Evolutionary conservation across 148 eudicot genomes (phyloP).

Genomic region (Salicornia ramosissima): DNA sequence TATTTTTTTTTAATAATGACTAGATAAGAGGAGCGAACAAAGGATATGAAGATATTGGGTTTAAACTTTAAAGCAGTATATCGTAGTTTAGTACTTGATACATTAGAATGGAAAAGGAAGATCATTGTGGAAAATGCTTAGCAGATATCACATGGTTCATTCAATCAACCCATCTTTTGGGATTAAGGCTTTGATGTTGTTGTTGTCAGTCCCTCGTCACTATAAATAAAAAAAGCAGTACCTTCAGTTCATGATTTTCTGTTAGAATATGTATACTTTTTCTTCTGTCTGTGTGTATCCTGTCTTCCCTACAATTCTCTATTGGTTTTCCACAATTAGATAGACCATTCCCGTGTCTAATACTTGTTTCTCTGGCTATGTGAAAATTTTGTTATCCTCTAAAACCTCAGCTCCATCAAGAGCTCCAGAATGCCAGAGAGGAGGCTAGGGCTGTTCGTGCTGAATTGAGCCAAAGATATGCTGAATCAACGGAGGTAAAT

Average conservation of each 20-base stretch:
- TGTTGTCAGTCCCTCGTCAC: no score
- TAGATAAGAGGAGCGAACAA: no score
- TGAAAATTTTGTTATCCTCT: not conserved
- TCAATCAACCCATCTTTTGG: no score
- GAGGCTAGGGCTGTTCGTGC: slow-evolving; percentile 53
- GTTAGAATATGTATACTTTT: not conserved
- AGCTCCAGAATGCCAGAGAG: slow-evolving; percentile 53
- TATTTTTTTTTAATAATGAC: no score
- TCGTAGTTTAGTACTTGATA: no score
- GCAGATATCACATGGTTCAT: no score
- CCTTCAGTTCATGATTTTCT: not conserved
- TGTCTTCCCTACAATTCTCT: not conserved
- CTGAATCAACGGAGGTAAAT: slow-evolving; percentile 32
- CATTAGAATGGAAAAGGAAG: no score
- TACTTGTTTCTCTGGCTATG: not conserved
- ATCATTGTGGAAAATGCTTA: no score
- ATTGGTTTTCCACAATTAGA: not conserved
- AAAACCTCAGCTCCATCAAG: slow-evolving; percentile 45
- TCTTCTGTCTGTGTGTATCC: not conserved
- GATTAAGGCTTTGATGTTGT: no score
- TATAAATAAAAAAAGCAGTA: not conserved
- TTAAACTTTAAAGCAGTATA: no score
- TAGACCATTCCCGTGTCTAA: not conserved
- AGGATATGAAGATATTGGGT: no score
- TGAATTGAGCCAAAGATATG: slow-evolving; percentile 31